These are phyloP conservation scores for Dryas drummondii DNA, from an alignment of 306 rosid species.

Conservation along the genomic window DNA sequence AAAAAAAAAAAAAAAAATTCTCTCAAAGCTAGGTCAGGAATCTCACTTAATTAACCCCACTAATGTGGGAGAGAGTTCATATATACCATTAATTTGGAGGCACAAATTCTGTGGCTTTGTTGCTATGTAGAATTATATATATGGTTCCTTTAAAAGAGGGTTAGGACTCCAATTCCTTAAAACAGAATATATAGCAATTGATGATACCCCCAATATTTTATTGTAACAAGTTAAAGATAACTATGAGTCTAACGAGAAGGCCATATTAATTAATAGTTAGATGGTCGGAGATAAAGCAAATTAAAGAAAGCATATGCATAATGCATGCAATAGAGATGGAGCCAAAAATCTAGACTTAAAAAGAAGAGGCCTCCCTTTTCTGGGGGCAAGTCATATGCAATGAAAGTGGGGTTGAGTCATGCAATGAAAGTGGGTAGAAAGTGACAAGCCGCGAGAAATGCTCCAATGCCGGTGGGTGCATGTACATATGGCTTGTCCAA, in stretches of 20 bases:
- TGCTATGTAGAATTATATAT: not conserved
- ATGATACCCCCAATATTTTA: constrained; percentile 3
- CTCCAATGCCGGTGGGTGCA: not conserved
- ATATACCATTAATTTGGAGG: no score
- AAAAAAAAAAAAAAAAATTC: no score
- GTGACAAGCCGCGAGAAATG: constrained; percentile 13
- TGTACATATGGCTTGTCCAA: no score
- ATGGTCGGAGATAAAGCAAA: constrained; percentile 1
- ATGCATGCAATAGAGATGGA: not conserved
- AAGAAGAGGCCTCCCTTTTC: not conserved
- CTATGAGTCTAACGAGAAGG: constrained; percentile 9
- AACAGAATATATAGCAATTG: constrained; percentile 5
- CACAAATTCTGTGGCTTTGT: no score
- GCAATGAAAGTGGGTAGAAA: constrained; percentile 20
- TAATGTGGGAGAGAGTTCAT: no score
- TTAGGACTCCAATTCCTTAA: not conserved
- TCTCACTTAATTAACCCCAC: no score
- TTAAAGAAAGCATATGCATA: constrained; percentile 2
- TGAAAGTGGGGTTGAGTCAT: constrained; percentile 19
- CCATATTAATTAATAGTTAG: constrained; percentile 7
- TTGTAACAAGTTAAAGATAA: not conserved
- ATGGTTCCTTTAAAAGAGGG: constrained; percentile 6
- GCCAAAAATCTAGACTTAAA: constrained; percentile 12
- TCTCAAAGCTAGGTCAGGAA: no score
- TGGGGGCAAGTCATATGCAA: not conserved